These are phyloP conservation scores for Medicago ruthenica DNA, from an alignment of 306 rosid species.

Conservation along the genomic window DNA sequence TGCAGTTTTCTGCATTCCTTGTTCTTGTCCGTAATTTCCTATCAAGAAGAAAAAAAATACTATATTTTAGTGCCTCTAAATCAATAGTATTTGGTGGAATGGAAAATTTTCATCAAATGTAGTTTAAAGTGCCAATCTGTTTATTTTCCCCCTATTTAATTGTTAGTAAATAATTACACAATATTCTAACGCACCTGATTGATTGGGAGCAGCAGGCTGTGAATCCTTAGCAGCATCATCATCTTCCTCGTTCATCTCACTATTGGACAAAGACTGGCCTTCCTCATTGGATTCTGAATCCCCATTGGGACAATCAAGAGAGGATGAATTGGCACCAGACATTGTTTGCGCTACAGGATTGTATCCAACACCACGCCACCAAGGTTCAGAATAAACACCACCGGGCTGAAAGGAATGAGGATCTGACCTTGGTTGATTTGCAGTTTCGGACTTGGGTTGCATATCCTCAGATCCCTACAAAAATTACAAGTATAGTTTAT, in stretches of 20 bases:
- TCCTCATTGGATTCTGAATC: conserved; percentile 85
- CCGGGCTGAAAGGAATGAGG: conserved; percentile 60
- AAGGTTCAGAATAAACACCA: conserved; percentile 72
- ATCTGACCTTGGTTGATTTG: conserved; percentile 60
- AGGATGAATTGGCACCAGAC: conserved; percentile 73
- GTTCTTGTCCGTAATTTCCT: conserved; percentile 69
- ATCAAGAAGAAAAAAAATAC: conserved; percentile 24
- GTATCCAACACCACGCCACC: conserved; percentile 84
- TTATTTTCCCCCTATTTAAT: conserved; percentile 10
- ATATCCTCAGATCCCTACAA: conserved; percentile 56
- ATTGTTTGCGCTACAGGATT: conserved; percentile 56
- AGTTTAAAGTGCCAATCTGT: conserved; percentile 16
- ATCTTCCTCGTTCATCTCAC: conserved; percentile 73
- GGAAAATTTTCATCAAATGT: background rate
- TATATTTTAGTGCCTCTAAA: conserved; percentile 20
- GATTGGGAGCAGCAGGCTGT: conserved; percentile 59
- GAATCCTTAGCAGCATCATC: conserved; percentile 68
- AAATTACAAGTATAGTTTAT: background rate
- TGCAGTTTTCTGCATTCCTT: conserved; percentile 58
- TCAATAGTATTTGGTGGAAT: conserved; percentile 7
- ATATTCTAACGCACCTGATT: conserved; percentile 62
- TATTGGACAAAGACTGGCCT: conserved; percentile 76
- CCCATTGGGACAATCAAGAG: conserved; percentile 75
- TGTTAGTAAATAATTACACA: conserved; percentile 20
- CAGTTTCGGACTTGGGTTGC: conserved; percentile 77